These are phyloP conservation scores for Trichoderma oligosporum DNA, from an alignment of 2,329 filamentous ascomycete species.

Conservation along the genomic window DNA sequence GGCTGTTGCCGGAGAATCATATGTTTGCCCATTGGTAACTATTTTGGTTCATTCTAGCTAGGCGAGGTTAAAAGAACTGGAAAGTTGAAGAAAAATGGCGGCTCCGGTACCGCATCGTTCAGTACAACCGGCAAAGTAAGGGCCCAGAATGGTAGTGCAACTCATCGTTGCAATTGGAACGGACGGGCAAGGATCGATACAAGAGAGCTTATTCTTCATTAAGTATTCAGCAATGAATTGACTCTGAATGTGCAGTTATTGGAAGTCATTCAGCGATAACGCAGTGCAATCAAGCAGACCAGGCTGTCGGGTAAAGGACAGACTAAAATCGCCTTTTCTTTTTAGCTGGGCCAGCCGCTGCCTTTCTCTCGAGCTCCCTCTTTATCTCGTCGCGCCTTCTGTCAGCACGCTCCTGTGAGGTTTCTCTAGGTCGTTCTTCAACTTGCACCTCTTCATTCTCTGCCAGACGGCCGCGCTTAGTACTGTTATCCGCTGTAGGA, in stretches of 20 bases:
- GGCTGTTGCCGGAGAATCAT: not conserved
- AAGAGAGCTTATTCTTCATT: not conserved
- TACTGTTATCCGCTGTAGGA: not conserved
- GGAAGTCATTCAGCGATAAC: not conserved
- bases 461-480: constrained; percentile 5
- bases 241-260: not conserved
- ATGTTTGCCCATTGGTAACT: not conserved
- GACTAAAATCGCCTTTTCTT: constrained; percentile 54
- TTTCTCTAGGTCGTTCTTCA: constrained; percentile 38
- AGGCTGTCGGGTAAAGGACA: too few relatives aligned
- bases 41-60: not conserved
- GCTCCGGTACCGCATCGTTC: not conserved
- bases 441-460: constrained; percentile 23
- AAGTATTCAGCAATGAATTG: not conserved
- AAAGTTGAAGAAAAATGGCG: not conserved
- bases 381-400: constrained; percentile 50
- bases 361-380: constrained; percentile 48
- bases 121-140: too few relatives aligned
- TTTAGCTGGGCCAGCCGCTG: constrained; percentile 47
- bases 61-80: not conserved
- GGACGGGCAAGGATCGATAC: not conserved
- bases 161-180: not conserved
- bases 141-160: not conserved
- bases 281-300: not conserved
- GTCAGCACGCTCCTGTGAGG: constrained; percentile 45